These are phyloP conservation scores for Pseudonectria foliicola DNA, from an alignment of 2,329 filamentous ascomycete species.

Conservation along the genomic window DNA sequence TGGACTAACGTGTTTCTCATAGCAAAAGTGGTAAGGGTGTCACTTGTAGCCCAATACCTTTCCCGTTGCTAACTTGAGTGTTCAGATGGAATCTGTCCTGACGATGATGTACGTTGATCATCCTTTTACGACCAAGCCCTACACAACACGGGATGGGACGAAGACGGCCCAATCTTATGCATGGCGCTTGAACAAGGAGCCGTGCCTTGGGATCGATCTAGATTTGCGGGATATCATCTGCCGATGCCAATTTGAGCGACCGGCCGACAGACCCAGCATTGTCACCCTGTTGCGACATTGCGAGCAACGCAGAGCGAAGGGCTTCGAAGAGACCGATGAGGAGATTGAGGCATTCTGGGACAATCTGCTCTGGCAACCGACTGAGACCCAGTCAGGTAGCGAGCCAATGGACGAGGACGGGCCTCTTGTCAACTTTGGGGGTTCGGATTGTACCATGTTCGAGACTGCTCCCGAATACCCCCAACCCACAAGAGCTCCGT, in stretches of 20 bases:
- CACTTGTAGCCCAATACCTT: too few species aligned
- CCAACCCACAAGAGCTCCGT: too few species aligned
- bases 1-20: constrained; percentile 25
- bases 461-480: too few species aligned
- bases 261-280: constrained; percentile 20
- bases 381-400: too few species aligned
- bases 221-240: constrained; percentile 16
- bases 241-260: constrained; percentile 20
- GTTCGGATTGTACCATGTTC: too few species aligned
- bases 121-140: constrained; percentile 7
- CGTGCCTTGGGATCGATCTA: constrained; percentile 11
- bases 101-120: constrained; percentile 9
- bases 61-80: constrained; percentile 3
- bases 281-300: constrained; percentile 13
- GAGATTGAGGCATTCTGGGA: constrained; percentile 15
- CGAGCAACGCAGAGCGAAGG: constrained; percentile 10
- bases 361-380: not conserved
- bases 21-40: constrained; percentile 17
- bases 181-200: constrained; percentile 9
- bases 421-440: too few species aligned
- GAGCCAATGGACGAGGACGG: too few species aligned
- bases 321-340: constrained; percentile 12
- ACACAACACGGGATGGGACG: constrained; percentile 1
- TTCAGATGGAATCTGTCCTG: constrained; percentile 22
- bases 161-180: constrained; percentile 13